A percentile compares a stretch with the other conserved stretches of the same genome.
phyloP scores from a whole-genome alignment of 225 moss, liverwort and hornwort species.

The Lunularia cruciata region DNA sequence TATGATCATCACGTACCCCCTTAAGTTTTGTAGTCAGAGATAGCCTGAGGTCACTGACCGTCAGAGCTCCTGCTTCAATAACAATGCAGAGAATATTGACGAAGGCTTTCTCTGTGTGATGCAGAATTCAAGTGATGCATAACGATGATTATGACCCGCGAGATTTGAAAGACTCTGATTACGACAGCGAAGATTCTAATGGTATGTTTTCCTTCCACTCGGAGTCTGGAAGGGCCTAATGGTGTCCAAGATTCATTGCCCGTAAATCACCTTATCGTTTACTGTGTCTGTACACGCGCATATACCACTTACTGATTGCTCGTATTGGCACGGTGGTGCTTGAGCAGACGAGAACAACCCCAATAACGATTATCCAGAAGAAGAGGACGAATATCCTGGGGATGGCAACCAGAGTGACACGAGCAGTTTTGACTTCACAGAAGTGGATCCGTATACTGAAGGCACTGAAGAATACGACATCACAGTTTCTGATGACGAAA shows the following conservation, averaged over 20 bases:
- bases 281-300: too few species aligned
- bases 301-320: too few species aligned
- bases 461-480: conserved; percentile 76
- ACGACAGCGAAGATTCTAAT: conserved; percentile 91
- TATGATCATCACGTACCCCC: too few species aligned
- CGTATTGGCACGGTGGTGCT: too few species aligned
- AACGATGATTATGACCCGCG: conserved; percentile 45
- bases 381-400: conserved; percentile 53
- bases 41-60: too few species aligned
- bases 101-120: conserved; percentile 22
- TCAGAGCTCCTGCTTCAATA: too few species aligned
- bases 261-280: too few species aligned
- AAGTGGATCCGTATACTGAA: conserved; percentile 41
- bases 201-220: conserved; percentile 34
- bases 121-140: conserved; percentile 76
- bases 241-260: too few species aligned
- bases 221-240: too few species aligned
- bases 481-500: conserved; percentile 60
- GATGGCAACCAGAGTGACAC: conserved; percentile 44
- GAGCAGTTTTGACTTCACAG: conserved; percentile 45
- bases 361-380: conserved; percentile 93
- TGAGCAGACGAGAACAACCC: conserved; percentile 84
- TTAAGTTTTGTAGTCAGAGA: too few species aligned
- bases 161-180: conserved; percentile 59
- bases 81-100: too few species aligned